These are phyloP conservation scores for Cytospora piceicola DNA, from an alignment of 2,329 filamentous ascomycete genomes.

Conservation along the genomic window DNA sequence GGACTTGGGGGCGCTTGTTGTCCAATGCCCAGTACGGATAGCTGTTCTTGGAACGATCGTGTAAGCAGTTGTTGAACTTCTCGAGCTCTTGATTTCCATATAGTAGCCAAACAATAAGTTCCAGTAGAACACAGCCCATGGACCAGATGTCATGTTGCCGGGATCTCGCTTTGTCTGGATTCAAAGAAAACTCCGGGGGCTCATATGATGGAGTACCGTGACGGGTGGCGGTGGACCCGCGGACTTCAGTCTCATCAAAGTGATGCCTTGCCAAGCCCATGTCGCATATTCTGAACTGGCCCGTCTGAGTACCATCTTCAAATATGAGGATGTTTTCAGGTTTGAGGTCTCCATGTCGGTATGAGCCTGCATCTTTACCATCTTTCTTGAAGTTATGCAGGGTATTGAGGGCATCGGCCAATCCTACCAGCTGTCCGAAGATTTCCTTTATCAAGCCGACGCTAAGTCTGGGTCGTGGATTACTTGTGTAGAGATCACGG, in stretches of 20 bases:
- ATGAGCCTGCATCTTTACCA: not conserved
- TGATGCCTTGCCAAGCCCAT: constrained; percentile 10
- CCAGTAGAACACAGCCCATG: constrained; percentile 13
- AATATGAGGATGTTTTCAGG: constrained; percentile 8
- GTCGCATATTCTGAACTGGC: not conserved
- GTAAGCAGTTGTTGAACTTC: not conserved
- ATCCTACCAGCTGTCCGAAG: not conserved
- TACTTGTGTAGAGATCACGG: not conserved
- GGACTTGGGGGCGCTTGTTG: not conserved
- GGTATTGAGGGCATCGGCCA: not conserved
- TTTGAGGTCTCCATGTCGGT: constrained; percentile 14
- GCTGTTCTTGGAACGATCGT: not conserved
- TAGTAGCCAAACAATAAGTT: constrained; percentile 20
- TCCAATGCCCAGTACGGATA: constrained; percentile 4
- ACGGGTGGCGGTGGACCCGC: constrained; percentile 1
- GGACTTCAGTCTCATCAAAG: not conserved
- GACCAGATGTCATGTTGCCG: constrained; percentile 17
- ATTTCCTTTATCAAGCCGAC: not conserved
- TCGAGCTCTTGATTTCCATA: constrained; percentile 11
- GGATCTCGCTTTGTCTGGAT: not conserved
- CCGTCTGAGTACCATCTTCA: not conserved
- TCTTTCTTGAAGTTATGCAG: not conserved
- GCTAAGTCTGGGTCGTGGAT: not conserved
- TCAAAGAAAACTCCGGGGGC: not conserved
- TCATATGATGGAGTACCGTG: constrained; percentile 8